Conservation (phyloP, 768 basidiomycete genomes). For the Candolleomyces aberdarensis region DNA sequence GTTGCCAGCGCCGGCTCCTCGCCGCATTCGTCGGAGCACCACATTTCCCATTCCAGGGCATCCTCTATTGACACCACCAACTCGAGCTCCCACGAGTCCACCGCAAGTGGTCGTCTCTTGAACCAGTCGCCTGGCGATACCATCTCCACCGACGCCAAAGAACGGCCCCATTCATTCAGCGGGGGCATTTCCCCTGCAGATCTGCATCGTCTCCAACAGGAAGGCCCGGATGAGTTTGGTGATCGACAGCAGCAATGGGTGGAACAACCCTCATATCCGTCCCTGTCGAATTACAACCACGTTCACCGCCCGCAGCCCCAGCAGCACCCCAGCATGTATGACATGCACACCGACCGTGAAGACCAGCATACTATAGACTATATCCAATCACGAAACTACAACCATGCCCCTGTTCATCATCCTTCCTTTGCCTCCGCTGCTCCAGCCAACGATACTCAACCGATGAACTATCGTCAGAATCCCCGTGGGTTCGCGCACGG, state of each 20-base stretch:
- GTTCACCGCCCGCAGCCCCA: conserved; percentile 52
- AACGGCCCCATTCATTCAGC: conserved; percentile 79
- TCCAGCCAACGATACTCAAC: conserved; percentile 43
- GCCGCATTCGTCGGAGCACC: conserved; percentile 65
- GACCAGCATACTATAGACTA: conserved; percentile 52
- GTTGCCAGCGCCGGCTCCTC: conserved; percentile 72
- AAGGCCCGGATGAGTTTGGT: conserved; percentile 46
- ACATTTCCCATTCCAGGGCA: conserved; percentile 73
- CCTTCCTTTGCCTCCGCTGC: conserved; percentile 52
- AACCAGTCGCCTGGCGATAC: conserved; percentile 44
- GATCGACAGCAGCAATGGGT: conserved; percentile 48
- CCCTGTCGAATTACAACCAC: conserved; percentile 45
- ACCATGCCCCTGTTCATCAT: conserved; percentile 28
- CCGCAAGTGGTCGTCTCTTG: conserved; percentile 55
- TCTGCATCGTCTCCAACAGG: conserved; percentile 71
- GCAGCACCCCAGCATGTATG: conserved; percentile 38
- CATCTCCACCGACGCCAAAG: conserved; percentile 55
- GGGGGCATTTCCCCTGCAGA: conserved; percentile 74
- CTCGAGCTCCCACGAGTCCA: conserved; percentile 57
- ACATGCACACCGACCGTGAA: conserved; percentile 39
- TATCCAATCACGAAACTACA: conserved; percentile 41
- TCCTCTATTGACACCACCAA: conserved; percentile 77
- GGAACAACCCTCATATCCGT: conserved; percentile 62
- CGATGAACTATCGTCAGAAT: conserved; percentile 58
- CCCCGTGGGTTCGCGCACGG: conserved; percentile 50